Conservation (phyloP, 2,329 filamentous ascomycete species). For the Xylaria sp. region DNA sequence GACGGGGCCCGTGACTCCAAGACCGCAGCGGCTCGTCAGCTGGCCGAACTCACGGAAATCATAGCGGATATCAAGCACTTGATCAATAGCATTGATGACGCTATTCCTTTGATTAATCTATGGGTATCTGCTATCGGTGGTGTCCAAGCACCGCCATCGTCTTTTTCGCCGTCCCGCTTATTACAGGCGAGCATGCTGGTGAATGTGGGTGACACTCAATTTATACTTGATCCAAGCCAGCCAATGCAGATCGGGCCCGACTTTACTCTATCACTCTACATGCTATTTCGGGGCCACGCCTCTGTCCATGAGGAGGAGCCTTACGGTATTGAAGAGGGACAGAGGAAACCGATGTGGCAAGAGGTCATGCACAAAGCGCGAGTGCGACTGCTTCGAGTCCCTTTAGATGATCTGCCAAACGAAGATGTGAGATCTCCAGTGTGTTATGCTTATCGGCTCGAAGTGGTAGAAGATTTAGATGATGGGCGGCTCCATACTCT, state of each 20-base stretch:
- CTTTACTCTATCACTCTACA: conserved; percentile 90
- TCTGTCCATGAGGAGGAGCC: conserved; percentile 59
- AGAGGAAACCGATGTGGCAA: conserved; percentile 83
- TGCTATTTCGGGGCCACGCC: conserved; percentile 88
- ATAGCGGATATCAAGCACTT: conserved; percentile 79
- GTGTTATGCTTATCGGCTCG: conserved; percentile 78
- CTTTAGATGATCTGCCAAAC: conserved; percentile 47
- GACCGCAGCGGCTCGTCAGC: conserved; percentile 65
- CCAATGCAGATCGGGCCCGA: conserved; percentile 86
- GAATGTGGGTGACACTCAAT: conserved; percentile 86
- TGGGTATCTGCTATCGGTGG: conserved; percentile 95
- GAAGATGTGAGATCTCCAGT: conserved; percentile 26
- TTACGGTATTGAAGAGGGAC: conserved; percentile 62
- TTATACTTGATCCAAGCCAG: conserved; percentile 69
- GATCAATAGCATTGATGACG: conserved; percentile 83
- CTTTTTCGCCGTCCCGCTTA: conserved; percentile 88
- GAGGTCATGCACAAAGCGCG: conserved; percentile 94
- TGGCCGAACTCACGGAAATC: conserved; percentile 74
- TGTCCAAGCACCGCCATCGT: conserved; percentile 80
- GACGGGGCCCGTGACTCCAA: conserved; percentile 57
- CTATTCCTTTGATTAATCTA: conserved; percentile 89
- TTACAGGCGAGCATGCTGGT: conserved; percentile 93
- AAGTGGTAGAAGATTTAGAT: conserved; percentile 82
- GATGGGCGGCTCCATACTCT: conserved; percentile 65
- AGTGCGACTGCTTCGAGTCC: conserved; percentile 80